Conservation (phyloP, 2,329 filamentous ascomycete species). For the Colletotrichum camelliae region DNA sequence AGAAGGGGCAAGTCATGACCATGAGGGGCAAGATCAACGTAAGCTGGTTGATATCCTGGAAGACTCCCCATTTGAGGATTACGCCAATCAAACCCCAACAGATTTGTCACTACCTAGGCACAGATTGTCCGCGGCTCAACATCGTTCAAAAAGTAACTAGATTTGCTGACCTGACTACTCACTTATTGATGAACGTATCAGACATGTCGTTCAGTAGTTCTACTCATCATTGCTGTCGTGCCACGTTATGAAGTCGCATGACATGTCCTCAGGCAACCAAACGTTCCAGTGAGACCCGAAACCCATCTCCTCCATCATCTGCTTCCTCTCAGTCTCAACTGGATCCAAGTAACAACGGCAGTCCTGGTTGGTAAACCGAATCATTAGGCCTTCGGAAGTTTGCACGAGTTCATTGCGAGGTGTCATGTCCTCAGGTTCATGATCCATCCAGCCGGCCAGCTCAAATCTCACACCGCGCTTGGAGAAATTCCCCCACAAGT, state of each 20-base stretch:
- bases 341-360: background rate
- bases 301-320: background rate
- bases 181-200: background rate
- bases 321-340: background rate
- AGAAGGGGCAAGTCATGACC: background rate
- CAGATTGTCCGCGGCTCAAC: background rate
- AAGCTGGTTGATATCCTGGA: background rate
- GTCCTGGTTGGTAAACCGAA: background rate
- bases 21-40: background rate
- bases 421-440: fast-evolving
- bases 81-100: background rate
- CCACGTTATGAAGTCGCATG: background rate
- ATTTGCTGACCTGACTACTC: fast-evolving
- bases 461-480: background rate
- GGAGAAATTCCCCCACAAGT: background rate
- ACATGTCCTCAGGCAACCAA: background rate
- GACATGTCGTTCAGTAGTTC: fast-evolving
- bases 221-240: fast-evolving
- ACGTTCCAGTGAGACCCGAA: background rate
- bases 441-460: fast-evolving
- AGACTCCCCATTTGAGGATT: background rate
- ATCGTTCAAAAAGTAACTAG: background rate
- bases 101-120: fast-evolving
- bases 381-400: background rate
- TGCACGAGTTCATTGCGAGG: background rate